Evolutionary conservation across 768 basidiomycete genomes (phyloP), one percentile per base, ranked within the genome.

Genomic region (Tephrocybe sp.): DNA sequence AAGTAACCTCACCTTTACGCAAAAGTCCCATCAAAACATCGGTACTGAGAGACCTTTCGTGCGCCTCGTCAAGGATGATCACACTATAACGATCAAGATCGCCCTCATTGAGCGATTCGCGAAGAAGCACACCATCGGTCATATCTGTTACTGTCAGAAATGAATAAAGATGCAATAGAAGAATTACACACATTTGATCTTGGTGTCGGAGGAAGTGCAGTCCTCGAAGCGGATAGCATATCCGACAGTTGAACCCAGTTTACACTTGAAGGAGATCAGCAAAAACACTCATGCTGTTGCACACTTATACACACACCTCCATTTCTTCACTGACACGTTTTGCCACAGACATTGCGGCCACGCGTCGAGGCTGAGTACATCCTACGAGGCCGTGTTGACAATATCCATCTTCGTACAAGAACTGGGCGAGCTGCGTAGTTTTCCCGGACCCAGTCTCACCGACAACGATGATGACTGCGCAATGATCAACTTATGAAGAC

Each of bases 381-480:
- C 96, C 96, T 44, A 99, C 85, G 37, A 98, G 78, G 15, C 96
- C 96, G 70, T 85, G 80, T 3, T 80, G 66, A 58, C 94, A 91
- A 68, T 96, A 99, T 0, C 97, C 97, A 56, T 99, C 97, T 66
- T 99, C 97, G 64, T 98, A 92, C 55, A 99, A 68, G 71, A 93
- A 99, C 64, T 99, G 97, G 0, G 91, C 76, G 5, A 99, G 74
- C 66, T 99, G 97, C 0, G 97, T 98, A 1, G 97, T 99, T 73
- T 99, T 99, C 5, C 97, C 97, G 0, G 96, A 98, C 9, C 97
- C 97, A n/a, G 97, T 99, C 70, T 99, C 97, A n/a, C 97, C 97
- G 34, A 99, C 90, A 33, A 98, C 93, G 50, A 99, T 84, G 41
- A 90, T 76, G 32, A 98, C 97, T 97, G 11, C 15, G 57, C 23